Conservation (phyloP, 768 basidiomycete species). For the Wakefieldia striispora region DNA sequence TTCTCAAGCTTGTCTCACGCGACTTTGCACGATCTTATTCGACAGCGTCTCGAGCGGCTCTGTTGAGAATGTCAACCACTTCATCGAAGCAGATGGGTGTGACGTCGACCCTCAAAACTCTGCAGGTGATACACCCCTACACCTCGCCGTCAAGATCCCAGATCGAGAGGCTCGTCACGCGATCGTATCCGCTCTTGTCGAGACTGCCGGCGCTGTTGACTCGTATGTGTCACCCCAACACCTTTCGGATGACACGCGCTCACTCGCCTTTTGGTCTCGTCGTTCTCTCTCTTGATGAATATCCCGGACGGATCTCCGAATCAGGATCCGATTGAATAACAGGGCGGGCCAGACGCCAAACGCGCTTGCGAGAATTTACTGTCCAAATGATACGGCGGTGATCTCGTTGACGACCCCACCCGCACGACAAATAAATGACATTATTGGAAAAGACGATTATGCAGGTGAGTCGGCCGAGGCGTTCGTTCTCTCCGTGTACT, state of each 20-base stretch:
- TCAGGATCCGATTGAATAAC: slow-evolving; percentile 24
- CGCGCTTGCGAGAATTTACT: slow-evolving; percentile 20
- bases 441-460: slow-evolving; percentile 17
- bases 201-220: slow-evolving; percentile 21
- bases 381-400: slow-evolving; percentile 14
- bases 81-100: slow-evolving; percentile 27
- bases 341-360: slow-evolving; percentile 29
- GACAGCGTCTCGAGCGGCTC: slow-evolving; percentile 16
- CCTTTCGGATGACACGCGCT: background rate
- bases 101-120: slow-evolving; percentile 28
- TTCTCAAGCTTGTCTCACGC: background rate
- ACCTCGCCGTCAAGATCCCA: slow-evolving; percentile 25
- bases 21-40: background rate
- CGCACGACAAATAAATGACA: slow-evolving; percentile 3
- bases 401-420: slow-evolving; percentile 20
- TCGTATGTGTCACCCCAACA: slow-evolving; percentile 15
- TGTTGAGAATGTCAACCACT: slow-evolving; percentile 18
- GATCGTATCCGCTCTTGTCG: slow-evolving; percentile 24
- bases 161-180: slow-evolving; percentile 11
- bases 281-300: too few relatives aligned
- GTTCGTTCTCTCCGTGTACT: background rate
- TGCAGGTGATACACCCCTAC: slow-evolving; percentile 27
- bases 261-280: background rate
- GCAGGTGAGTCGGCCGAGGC: slow-evolving; percentile 13
- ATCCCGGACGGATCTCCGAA: background rate